Evolutionary conservation across 805 yeast species (phyloP).

Genomic region (Hanseniaspora singularis): DNA sequence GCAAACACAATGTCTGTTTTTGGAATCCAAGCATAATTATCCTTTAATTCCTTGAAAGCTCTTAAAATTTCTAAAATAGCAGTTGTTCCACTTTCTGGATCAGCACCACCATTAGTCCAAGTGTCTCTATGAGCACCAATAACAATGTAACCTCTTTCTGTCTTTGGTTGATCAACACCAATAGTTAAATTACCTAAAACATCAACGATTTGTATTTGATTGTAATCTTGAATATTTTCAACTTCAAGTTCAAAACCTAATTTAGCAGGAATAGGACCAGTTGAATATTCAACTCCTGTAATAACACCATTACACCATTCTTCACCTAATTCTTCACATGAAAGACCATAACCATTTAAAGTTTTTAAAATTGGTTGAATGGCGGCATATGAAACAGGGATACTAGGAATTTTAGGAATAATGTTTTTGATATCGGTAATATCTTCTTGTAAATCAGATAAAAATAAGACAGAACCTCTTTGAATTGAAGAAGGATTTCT

Average conservation of each 20-base stretch:
- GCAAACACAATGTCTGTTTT: slow-evolving; percentile 52
- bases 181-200: slow-evolving; percentile 45
- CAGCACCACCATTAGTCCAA: slow-evolving; percentile 73
- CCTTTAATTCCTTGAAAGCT: slow-evolving; percentile 39
- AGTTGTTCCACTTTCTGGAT: slow-evolving; percentile 67
- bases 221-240: slow-evolving; percentile 49
- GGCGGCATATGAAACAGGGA: slow-evolving; percentile 56
- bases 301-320: slow-evolving; percentile 36
- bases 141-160: slow-evolving; percentile 41
- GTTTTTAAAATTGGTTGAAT: slow-evolving; percentile 49
- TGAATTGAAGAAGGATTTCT: slow-evolving; percentile 66
- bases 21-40: slow-evolving; percentile 51
- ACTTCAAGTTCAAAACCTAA: slow-evolving; percentile 35
- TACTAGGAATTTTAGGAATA: slow-evolving; percentile 56
- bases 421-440: slow-evolving; percentile 39
- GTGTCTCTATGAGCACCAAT: slow-evolving; percentile 73
- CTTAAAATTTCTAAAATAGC: slow-evolving; percentile 52
- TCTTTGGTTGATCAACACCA: slow-evolving; percentile 33
- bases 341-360: slow-evolving; percentile 47
- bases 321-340: slow-evolving; percentile 18
- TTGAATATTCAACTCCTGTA: slow-evolving; percentile 35
- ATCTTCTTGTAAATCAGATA: slow-evolving; percentile 43
- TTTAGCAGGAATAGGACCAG: slow-evolving; percentile 38
- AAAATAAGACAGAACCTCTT: slow-evolving; percentile 60
- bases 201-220: slow-evolving; percentile 49